A percentile compares a stretch with the other conserved stretches of the same genome.
phyloP scores from a whole-genome alignment of 176 grass and related monocot genomes.

The Echinochloa phyllopogon region DNA sequence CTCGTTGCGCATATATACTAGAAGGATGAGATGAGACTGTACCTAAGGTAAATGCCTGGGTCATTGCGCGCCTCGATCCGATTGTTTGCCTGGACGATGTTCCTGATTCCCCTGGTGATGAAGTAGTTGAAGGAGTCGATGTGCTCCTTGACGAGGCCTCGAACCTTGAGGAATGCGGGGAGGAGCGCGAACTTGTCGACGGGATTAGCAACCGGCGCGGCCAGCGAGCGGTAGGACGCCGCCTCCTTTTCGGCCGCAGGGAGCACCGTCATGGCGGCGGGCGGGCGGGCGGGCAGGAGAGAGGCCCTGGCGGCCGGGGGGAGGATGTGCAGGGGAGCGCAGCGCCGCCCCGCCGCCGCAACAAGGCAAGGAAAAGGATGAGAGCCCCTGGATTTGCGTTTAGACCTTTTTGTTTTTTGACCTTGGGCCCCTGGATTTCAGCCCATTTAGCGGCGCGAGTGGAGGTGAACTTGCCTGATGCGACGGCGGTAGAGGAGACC shows the following conservation, averaged over 20 bases:
- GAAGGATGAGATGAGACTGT: no score
- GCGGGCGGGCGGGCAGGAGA: neutral
- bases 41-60: conserved; percentile 69
- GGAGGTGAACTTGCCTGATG: no score
- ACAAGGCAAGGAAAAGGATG: no score
- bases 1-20: no score
- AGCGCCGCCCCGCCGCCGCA: no score
- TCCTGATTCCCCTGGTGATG: conserved; percentile 71
- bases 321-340: neutral
- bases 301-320: neutral
- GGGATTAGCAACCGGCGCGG: conserved; percentile 62
- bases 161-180: conserved; percentile 84
- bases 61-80: conserved; percentile 56
- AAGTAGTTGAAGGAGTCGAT: conserved; percentile 95
- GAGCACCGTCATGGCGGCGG: neutral
- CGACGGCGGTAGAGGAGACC: no score
- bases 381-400: no score
- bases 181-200: conserved; percentile 85
- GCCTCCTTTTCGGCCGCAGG: neutral
- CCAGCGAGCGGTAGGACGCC: conserved; percentile 44
- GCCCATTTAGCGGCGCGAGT: no score
- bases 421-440: no score
- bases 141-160: conserved; percentile 90
- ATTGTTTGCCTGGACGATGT: conserved; percentile 73
- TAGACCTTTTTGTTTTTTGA: no score